Evolutionary conservation across 768 basidiomycete genomes (phyloP).

Genomic region (Postia placenta): DNA sequence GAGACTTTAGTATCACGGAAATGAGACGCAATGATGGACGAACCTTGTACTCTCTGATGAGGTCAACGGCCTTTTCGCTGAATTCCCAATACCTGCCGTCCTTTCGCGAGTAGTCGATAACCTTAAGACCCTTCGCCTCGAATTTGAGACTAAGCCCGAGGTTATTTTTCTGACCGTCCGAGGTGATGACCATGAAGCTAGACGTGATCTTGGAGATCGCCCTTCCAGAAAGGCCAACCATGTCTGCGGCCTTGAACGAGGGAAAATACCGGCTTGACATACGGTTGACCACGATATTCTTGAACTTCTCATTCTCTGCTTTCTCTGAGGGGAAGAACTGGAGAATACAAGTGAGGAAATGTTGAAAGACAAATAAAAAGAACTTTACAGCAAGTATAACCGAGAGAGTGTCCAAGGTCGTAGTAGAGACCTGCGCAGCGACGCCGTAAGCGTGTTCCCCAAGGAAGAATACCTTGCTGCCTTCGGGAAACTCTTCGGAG

Average conservation of each 20-base stretch:
- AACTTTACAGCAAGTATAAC: conserved; percentile 90
- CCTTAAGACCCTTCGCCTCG: conserved; percentile 89
- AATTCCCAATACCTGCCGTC: conserved; percentile 88
- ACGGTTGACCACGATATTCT: conserved; percentile 48
- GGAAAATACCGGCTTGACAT: conserved; percentile 61
- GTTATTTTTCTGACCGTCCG: conserved; percentile 78
- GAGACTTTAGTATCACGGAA: background rate
- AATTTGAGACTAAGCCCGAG: conserved; percentile 94
- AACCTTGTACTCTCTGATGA: conserved; percentile 83
- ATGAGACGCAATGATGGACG: conserved; percentile 1
- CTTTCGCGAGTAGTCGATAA: conserved; percentile 87
- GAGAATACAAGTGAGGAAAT: background rate
- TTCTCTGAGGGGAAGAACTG: conserved; percentile 88
- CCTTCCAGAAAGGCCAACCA: conserved; percentile 67
- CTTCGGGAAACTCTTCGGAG: conserved; percentile 84
- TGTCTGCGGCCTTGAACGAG: conserved; percentile 71
- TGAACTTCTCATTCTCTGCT: conserved; percentile 74
- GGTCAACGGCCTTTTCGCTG: conserved; percentile 76
- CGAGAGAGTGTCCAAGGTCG: conserved; percentile 63
- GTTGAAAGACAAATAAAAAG: no score
- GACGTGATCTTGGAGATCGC: conserved; percentile 89
- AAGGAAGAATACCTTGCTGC: conserved; percentile 91
- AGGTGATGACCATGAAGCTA: conserved; percentile 81
- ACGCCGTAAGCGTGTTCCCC: conserved; percentile 95
- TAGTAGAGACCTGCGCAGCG: conserved; percentile 80